A percentile compares a stretch with the other conserved stretches of the same genome.
Conservation (phyloP, 2,329 filamentous ascomycete species). For the Clarireedia homoeocarpa region DNA sequence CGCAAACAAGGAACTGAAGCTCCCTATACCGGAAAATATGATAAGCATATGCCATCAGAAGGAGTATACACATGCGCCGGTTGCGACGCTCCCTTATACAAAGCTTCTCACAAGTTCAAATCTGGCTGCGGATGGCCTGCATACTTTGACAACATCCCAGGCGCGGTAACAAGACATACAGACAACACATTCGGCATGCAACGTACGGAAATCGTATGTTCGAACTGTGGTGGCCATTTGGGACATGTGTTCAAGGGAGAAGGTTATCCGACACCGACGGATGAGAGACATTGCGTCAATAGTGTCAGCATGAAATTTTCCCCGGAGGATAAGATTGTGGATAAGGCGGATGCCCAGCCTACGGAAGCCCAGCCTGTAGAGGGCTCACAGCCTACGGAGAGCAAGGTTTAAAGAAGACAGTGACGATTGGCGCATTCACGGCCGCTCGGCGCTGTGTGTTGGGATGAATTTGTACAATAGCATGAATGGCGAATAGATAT, state of each 20-base stretch:
- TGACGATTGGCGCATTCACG: neutral
- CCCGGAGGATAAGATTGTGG: constrained; percentile 49
- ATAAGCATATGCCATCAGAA: constrained; percentile 70
- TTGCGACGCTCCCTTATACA: constrained; percentile 84
- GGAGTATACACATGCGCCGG: constrained; percentile 85
- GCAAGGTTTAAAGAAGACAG: neutral
- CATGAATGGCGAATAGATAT: neutral
- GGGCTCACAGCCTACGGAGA: neutral
- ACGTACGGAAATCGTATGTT: constrained; percentile 88
- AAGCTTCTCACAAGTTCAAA: constrained; percentile 88
- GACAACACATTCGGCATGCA: constrained; percentile 74
- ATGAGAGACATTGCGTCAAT: constrained; percentile 97
- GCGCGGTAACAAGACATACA: constrained; percentile 74
- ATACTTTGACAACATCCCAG: constrained; percentile 92
- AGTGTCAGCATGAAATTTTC: constrained; percentile 82
- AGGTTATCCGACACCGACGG: constrained; percentile 73
- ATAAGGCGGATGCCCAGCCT: constrained; percentile 30
- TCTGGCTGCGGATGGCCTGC: constrained; percentile 97
- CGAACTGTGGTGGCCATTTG: constrained; percentile 86
- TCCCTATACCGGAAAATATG: constrained; percentile 71
- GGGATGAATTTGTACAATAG: neutral
- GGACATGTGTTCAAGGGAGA: constrained; percentile 92
- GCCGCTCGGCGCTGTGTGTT: too few relatives aligned
- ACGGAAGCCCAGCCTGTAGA: neutral
- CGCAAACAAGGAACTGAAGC: constrained; percentile 87